Conservation (phyloP, 768 basidiomycete species). For the Cyclocybe aegerita region DNA sequence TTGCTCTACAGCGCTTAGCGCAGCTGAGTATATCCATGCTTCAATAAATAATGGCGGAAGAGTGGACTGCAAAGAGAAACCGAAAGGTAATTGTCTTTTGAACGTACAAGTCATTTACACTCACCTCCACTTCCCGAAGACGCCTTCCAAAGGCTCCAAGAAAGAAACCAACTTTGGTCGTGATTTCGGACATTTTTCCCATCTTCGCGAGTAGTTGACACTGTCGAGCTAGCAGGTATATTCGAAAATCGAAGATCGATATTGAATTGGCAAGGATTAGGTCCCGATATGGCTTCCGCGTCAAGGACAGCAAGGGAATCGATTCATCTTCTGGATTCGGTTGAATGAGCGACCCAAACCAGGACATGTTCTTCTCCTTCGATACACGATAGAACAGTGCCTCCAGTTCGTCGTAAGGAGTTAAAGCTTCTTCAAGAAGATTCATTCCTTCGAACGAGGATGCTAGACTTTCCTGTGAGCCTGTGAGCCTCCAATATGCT, state of each 20-base stretch:
- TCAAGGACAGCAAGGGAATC: constrained; percentile 70
- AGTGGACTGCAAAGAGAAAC: constrained; percentile 24
- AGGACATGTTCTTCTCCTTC: constrained; percentile 82
- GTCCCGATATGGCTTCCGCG: constrained; percentile 85
- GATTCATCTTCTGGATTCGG: constrained; percentile 75
- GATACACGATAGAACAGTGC: constrained; percentile 72
- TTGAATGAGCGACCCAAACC: constrained; percentile 87
- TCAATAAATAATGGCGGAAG: constrained; percentile 78
- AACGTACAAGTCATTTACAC: constrained; percentile 32
- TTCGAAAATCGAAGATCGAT: constrained; percentile 90
- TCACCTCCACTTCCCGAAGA: constrained; percentile 74
- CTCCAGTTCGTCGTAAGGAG: constrained; percentile 92
- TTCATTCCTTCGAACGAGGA: constrained; percentile 89
- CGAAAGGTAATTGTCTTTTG: neutral
- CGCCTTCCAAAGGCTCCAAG: constrained; percentile 74
- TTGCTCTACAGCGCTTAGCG: constrained; percentile 78
- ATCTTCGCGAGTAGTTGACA: constrained; percentile 72
- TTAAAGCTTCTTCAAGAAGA: constrained; percentile 84
- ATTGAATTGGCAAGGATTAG: constrained; percentile 89
- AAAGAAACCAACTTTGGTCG: constrained; percentile 71
- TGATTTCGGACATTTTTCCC: constrained; percentile 68
- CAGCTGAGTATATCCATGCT: constrained; percentile 92
- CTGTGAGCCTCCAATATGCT: constrained; percentile 17
- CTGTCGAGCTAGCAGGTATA: constrained; percentile 87
- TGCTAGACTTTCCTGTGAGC: constrained; percentile 85